Evolutionary conservation across 345 rosid genomes (phyloP).

Genomic region (Trapa incisa): DNA sequence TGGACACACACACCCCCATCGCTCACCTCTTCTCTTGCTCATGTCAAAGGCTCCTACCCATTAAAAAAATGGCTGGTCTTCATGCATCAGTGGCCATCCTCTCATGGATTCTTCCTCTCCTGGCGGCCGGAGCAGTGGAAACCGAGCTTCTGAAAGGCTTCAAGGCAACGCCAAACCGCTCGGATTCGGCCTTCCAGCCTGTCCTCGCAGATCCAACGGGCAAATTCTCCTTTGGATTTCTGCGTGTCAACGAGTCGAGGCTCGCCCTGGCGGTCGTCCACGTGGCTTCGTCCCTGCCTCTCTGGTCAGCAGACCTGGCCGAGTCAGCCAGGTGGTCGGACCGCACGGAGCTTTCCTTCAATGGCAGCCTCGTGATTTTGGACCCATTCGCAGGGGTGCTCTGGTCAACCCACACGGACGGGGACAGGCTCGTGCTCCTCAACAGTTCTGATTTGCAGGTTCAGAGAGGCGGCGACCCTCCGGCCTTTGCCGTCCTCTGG

Average conservation of each 20-base stretch:
- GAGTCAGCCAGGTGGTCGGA: slow-evolving; percentile 44
- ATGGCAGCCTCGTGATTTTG: slow-evolving; percentile 62
- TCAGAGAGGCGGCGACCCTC: slow-evolving; percentile 12
- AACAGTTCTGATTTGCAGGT: slow-evolving; percentile 62
- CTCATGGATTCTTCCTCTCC: not conserved
- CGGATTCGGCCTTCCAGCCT: slow-evolving; percentile 41
- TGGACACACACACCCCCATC: too few relatives aligned
- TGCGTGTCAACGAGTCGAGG: slow-evolving; percentile 44
- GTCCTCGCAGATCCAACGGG: slow-evolving; percentile 49
- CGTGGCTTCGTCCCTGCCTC: slow-evolving; percentile 34
- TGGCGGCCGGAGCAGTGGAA: not conserved
- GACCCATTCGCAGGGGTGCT: slow-evolving; percentile 25
- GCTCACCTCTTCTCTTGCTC: too few relatives aligned
- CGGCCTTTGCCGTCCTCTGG: slow-evolving; percentile 28
- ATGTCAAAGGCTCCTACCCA: too few relatives aligned
- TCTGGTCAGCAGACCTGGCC: slow-evolving; percentile 54
- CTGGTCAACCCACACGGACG: slow-evolving; percentile 57
- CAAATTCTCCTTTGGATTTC: slow-evolving; percentile 72
- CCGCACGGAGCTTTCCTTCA: slow-evolving; percentile 41
- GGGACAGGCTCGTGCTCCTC: slow-evolving; percentile 51
- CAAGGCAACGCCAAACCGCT: slow-evolving; percentile 41
- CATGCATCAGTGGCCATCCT: not conserved
- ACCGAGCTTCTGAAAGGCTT: slow-evolving; percentile 46
- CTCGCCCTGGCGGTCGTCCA: slow-evolving; percentile 59
- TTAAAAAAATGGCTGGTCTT: not conserved